These are phyloP conservation scores for Aureoboletus auriporus DNA, from an alignment of 768 basidiomycete species.

Conservation along the genomic window DNA sequence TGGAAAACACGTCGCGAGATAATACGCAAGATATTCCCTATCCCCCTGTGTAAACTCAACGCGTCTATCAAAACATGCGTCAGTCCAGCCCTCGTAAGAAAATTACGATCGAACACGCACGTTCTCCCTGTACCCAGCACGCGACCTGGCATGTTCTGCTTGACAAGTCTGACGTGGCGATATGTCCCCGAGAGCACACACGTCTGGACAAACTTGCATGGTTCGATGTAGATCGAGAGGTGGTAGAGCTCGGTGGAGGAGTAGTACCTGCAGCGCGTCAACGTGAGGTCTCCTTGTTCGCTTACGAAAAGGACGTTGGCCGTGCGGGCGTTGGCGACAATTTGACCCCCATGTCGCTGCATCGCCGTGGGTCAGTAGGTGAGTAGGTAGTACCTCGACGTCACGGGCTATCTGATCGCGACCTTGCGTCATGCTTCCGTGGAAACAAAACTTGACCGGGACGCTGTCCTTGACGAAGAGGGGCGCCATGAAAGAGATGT, in stretches of 20 bases:
- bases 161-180: constrained; percentile 1
- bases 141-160: constrained; percentile 23
- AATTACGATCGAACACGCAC: constrained; percentile 8
- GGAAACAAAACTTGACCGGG: constrained; percentile 27
- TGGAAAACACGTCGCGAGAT: constrained; percentile 47
- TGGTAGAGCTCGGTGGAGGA: constrained; percentile 15
- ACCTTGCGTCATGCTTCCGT: constrained; percentile 25
- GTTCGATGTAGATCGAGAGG: constrained; percentile 20
- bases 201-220: constrained; percentile 20
- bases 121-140: background rate
- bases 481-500: too few species aligned
- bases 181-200: constrained; percentile 19
- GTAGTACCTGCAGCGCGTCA: constrained; percentile 24
- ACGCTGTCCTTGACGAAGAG: constrained; percentile 22
- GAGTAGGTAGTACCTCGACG: constrained; percentile 19
- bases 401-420: constrained; percentile 11
- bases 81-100: background rate
- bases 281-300: constrained; percentile 21
- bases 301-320: constrained; percentile 28
- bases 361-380: too few species aligned
- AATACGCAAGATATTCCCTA: constrained; percentile 40
- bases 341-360: constrained; percentile 20
- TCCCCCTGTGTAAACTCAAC: constrained; percentile 38
- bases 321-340: constrained; percentile 13
- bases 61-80: constrained; percentile 13